A percentile compares a stretch with the other conserved stretches of the same genome.
Evolutionary conservation across 495 filamentous ascomycete genomes (phyloP).

Genomic region (Trichodelitschia bisporula): DNA sequence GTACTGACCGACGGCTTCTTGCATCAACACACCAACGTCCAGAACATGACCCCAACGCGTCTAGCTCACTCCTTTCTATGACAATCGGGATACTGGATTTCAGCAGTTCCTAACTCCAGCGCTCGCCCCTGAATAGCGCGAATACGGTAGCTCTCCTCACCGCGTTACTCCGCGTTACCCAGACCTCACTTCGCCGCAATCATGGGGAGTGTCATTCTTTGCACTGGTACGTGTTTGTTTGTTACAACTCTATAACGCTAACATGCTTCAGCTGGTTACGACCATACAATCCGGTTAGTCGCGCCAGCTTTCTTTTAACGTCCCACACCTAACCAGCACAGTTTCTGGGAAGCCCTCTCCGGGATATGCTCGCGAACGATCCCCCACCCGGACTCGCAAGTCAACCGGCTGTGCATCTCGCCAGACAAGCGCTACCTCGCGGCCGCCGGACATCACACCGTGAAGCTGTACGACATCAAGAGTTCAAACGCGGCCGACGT

Average conservation of each 20-base stretch:
- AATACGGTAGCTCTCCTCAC: no score
- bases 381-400: slow-evolving; percentile 91
- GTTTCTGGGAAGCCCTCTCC: slow-evolving; percentile 95
- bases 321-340: slow-evolving; percentile 11
- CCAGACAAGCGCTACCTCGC: slow-evolving; percentile 93
- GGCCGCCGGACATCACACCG: slow-evolving; percentile 77
- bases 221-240: slow-evolving; percentile 38
- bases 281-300: slow-evolving; percentile 86
- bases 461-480: slow-evolving; percentile 95
- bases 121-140: no score
- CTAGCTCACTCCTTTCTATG: no score
- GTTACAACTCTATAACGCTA: slow-evolving; percentile 5
- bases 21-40: no score
- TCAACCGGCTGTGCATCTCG: slow-evolving; percentile 94
- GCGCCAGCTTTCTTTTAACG: slow-evolving; percentile 1
- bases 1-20: no score
- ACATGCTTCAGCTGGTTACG: slow-evolving; percentile 56
- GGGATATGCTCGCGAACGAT: slow-evolving; percentile 96
- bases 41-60: no score
- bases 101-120: no score
- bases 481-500: slow-evolving; percentile 83
- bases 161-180: no score
- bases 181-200: no score
- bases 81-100: no score
- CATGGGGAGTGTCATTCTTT: slow-evolving; percentile 79